phyloP scores from a whole-genome alignment of 306 rosid genomes.

The Aeschynomene evenia region DNA sequence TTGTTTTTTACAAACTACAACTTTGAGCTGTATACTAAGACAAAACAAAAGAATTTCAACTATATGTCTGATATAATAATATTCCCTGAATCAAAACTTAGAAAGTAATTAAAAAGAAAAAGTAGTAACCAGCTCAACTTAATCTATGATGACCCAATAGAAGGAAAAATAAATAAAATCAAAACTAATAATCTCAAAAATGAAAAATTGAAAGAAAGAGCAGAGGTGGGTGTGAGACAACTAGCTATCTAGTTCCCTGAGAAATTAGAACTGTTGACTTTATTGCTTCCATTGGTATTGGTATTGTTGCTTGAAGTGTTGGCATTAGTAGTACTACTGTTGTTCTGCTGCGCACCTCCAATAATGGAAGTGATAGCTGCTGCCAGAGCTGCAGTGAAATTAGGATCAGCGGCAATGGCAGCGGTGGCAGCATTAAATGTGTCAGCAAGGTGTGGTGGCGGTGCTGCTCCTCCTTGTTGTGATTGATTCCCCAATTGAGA shows the following conservation, averaged over 20 bases:
- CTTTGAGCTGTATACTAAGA: constrained; percentile 23
- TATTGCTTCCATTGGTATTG: constrained; percentile 39
- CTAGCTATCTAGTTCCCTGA: constrained; percentile 30
- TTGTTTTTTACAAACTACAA: constrained; percentile 18
- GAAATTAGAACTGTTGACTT: constrained; percentile 38
- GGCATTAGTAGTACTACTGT: constrained; percentile 24
- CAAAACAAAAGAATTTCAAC: constrained; percentile 35
- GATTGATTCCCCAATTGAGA: constrained; percentile 30
- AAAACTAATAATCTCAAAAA: not conserved
- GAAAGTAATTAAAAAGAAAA: not conserved
- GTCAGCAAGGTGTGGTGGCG: constrained; percentile 43
- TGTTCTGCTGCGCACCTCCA: constrained; percentile 46
- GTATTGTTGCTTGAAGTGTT: constrained; percentile 15
- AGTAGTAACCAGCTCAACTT: constrained; percentile 9
- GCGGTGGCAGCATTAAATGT: constrained; percentile 54
- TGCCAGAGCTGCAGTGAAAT: constrained; percentile 65
- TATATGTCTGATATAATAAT: constrained; percentile 12
- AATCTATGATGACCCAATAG: constrained; percentile 23
- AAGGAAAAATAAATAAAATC: not conserved
- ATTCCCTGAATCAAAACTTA: constrained; percentile 13
- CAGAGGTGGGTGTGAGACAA: not conserved
- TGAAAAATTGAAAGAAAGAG: not conserved
- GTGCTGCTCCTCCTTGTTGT: not conserved
- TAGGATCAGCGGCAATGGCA: constrained; percentile 77
- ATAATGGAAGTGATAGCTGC: constrained; percentile 75